A percentile compares a stretch with the other conserved stretches of the same genome.
These are phyloP conservation scores for Geotrichum fermentans DNA, from an alignment of 1,139 yeast genomes.

Conservation along the genomic window DNA sequence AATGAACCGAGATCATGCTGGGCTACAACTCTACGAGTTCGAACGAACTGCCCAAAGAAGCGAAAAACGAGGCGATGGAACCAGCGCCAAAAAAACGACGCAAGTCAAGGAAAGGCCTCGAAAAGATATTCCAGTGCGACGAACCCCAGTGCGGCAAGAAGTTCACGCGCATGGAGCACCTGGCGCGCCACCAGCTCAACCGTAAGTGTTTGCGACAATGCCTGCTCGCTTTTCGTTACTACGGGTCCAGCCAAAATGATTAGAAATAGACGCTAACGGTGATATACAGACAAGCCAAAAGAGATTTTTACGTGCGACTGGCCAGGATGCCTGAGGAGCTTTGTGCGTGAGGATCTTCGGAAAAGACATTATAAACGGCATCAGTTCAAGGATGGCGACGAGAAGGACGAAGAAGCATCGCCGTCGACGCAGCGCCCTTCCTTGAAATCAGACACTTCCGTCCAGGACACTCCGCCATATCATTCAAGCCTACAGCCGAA, in stretches of 20 bases:
- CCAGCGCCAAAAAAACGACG: slow-evolving; percentile 18
- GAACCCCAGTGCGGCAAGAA: slow-evolving; percentile 55
- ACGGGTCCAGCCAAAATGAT: neutral
- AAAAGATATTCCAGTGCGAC: slow-evolving; percentile 41
- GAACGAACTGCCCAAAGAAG: too few relatives aligned
- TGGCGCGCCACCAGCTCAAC: slow-evolving; percentile 24
- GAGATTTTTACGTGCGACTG: slow-evolving; percentile 17
- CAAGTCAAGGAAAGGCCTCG: slow-evolving; percentile 35
- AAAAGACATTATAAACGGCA: slow-evolving; percentile 19
- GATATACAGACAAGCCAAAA: slow-evolving; percentile 15
- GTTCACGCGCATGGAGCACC: slow-evolving; percentile 51
- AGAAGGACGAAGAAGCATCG: neutral
- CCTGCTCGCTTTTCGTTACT: neutral
- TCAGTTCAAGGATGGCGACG: neutral
- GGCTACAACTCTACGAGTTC: too few relatives aligned
- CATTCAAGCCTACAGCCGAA: too few relatives aligned
- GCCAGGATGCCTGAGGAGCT: slow-evolving; percentile 17
- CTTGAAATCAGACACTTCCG: too few relatives aligned
- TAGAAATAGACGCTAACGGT: too few relatives aligned
- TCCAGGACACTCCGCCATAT: too few relatives aligned
- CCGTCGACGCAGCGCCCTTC: neutral
- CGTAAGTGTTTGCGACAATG: slow-evolving; percentile 10
- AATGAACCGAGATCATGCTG: too few relatives aligned
- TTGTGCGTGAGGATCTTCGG: slow-evolving; percentile 20
- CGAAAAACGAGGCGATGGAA: neutral